Base-by-base conservation (phyloP, 169 alveolate genomes). In the Perkinsus chesapeaki region DNA sequence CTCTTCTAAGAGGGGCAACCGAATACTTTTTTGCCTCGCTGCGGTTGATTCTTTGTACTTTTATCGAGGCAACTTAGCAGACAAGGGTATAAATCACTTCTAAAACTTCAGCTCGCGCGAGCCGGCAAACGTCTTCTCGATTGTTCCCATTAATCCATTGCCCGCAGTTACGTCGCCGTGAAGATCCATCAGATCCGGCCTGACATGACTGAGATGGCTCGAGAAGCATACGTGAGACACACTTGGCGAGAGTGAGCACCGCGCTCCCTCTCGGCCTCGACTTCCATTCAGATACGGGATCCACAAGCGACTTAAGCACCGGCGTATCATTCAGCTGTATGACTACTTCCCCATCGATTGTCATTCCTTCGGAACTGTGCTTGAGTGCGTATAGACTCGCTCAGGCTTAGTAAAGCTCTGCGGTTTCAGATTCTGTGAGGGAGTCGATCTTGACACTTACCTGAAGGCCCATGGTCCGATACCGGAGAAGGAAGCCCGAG, bases 401-500 rank as follows among this genome's bases (percentile, higher is more conserved):
- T 20, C 91, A 0, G 10, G 47, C 3, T 39, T 73, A 73, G 91
- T 0, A 34, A 12, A 23, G 3, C 37, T 23, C 12, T 60, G 91
- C 91, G 10, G 91, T 23, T 73, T 34, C 91, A 98, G 97, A 94
- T 95, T 93, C 91, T 97, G 98, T 93, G 96, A 97, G 91, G 99
- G 98, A 0, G 98, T 98, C 5, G 98, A 97, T 95, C 96, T 98
- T 3, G 94, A 96, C 60, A 94, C 96, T 43, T 96, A 96, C 93
- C 93, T 97, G 60, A 96, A 97, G 94, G 95, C 95, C 93, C 95
- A 97, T 39, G 94, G 95, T 91, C 92, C 91, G 91, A 82, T 97
- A 36, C 96, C 96, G 93, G 99, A 98, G 95, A 96, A 96, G 93
- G 99, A 98, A 94, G 98, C 98, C 12, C 97, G 96, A 93, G 92